These are phyloP conservation scores for Endocarpon pusillum DNA, from an alignment of 495 filamentous ascomycete genomes.

Conservation along the genomic window DNA sequence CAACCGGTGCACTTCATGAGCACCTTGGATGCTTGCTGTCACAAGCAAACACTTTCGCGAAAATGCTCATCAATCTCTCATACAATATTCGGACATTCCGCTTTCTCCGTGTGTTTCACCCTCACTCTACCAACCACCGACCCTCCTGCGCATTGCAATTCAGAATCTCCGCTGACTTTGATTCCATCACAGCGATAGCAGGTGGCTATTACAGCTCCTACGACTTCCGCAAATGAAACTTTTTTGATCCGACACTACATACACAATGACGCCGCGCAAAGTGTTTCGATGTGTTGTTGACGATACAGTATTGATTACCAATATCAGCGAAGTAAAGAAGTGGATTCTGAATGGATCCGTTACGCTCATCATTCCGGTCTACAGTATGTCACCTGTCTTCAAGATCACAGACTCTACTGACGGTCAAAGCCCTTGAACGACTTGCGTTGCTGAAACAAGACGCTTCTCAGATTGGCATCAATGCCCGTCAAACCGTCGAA, in stretches of 20 bases:
- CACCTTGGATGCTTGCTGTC: no score
- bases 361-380: slow-evolving; percentile 48
- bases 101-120: no score
- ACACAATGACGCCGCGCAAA: slow-evolving; percentile 31
- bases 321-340: slow-evolving; percentile 51
- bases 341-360: slow-evolving; percentile 49
- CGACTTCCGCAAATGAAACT: not conserved
- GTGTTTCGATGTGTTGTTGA: slow-evolving; percentile 61
- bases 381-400: slow-evolving; percentile 31
- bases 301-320: slow-evolving; percentile 51
- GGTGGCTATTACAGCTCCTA: not conserved
- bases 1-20: no score
- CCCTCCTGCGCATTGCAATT: no score
- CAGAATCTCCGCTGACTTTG: not conserved
- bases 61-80: no score
- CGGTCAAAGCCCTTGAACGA: slow-evolving; percentile 33
- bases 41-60: no score
- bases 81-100: no score
- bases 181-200: not conserved
- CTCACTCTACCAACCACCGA: no score
- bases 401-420: not conserved
- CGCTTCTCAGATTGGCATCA: slow-evolving; percentile 35
- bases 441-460: slow-evolving; percentile 40
- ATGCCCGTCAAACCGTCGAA: slow-evolving; percentile 45
- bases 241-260: slow-evolving; percentile 3